Evolutionary conservation across 1,284 basidiomycete genomes (phyloP), one percentile per base, ranked within the genome.

Genomic region (Trichosporon coremiiforme): DNA sequence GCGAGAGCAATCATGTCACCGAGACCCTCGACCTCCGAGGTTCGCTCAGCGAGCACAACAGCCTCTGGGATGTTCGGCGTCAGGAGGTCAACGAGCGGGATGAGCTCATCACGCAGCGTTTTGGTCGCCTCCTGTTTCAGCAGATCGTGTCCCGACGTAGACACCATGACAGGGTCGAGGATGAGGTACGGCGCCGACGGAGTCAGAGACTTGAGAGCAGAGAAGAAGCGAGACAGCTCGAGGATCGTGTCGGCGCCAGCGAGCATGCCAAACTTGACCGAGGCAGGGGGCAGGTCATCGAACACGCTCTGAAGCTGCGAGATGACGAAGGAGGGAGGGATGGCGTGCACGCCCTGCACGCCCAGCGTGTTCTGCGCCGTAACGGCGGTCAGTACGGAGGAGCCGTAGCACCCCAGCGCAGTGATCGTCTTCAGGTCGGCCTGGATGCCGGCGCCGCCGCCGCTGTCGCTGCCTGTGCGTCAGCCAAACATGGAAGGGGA

Each of bases 241-340:
- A 65, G 36, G 65, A 87, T 85, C 41, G 84, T 84, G 10, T 75
- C 73, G 1, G 82, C 76, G 57, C 82, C 81, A 41, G 87, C 87
- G n/a, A 87, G 86, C 94, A 97, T 97, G 15, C 95, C 95, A 0
- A 93, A 93, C 84, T 98, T 98, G 78, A 97, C 88, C 0, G 90
- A 91, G 60, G 86, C 84, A 17, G 94, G 85, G 0, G 88, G 83
- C 35, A 94, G 88, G 77, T 98, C 95, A 7, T 86, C 85, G n/a
- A 93, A 80, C 4, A 98, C 87, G 0, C 89, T 89, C 22, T 82
- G 80, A 53, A 98, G 86, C 90, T 98, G 84, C 29, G 57, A 86
- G 68, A 85, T 84, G 63, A 94, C 86, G 77, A 94, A 94, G 6
- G 86, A 86, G 0, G 90, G 86, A 0, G 91, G 89, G 1, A 87